A percentile compares a stretch with the other conserved stretches of the same genome.
These are phyloP conservation scores for Didymellaceae sp. DNA, from an alignment of 2,329 filamentous ascomycete genomes.

Conservation along the genomic window DNA sequence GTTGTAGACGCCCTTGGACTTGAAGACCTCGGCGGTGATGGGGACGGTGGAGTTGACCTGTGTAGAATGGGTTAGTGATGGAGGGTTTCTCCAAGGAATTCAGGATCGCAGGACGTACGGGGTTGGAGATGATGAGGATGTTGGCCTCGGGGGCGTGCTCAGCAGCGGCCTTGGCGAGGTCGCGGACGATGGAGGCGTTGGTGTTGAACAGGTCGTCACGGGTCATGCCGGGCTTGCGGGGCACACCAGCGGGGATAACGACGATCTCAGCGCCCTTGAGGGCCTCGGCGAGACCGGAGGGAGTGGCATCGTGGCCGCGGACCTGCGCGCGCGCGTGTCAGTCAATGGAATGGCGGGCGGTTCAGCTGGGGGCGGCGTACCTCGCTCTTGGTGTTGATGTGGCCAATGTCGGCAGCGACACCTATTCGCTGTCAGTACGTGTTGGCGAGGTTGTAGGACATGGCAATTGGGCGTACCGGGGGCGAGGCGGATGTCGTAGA, in stretches of 20 bases:
- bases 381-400: constrained; percentile 98
- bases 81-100: too few relatives aligned
- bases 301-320: constrained; percentile 82
- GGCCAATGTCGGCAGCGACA: constrained; percentile 96
- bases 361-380: constrained; percentile 43
- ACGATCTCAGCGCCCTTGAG: constrained; percentile 92
- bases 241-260: constrained; percentile 97
- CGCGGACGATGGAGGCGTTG: constrained; percentile 98
- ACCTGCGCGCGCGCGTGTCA: constrained; percentile 59
- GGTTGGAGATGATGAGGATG: constrained; percentile 97
- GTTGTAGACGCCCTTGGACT: constrained; percentile 95
- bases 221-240: constrained; percentile 99
- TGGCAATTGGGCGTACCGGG: constrained; percentile 70
- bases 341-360: constrained; percentile 15
- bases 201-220: constrained; percentile 99
- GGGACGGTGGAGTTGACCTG: constrained; percentile 98
- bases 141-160: constrained; percentile 90
- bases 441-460: not conserved
- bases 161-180: constrained; percentile 93
- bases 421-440: constrained; percentile 58
- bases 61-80: too few relatives aligned
- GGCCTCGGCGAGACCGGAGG: constrained; percentile 75
- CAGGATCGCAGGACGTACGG: too few relatives aligned
- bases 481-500: constrained; percentile 96
- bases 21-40: constrained; percentile 97